These are phyloP conservation scores for Hansenula lynferdii DNA, from an alignment of 1,139 yeast genomes.

Conservation along the genomic window DNA sequence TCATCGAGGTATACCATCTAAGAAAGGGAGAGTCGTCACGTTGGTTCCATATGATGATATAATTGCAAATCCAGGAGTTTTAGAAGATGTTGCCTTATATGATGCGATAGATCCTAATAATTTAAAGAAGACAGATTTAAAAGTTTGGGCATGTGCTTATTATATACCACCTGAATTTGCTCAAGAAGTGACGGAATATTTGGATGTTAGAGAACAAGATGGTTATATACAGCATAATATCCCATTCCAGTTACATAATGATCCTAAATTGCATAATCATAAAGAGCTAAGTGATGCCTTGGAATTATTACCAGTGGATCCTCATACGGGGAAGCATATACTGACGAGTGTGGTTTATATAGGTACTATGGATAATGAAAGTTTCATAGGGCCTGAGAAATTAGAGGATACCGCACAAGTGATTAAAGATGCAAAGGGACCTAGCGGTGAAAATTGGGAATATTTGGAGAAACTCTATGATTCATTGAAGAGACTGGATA, in stretches of 20 bases:
- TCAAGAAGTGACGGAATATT: conserved; percentile 54
- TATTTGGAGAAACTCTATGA: conserved; percentile 53
- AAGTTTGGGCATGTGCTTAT: conserved; percentile 81
- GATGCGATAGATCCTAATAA: conserved; percentile 2
- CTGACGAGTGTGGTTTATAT: conserved; percentile 72
- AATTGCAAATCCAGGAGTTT: conserved; percentile 33
- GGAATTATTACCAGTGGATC: conserved; percentile 24
- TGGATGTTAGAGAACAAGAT: conserved; percentile 82
- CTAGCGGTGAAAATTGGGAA: conserved; percentile 77
- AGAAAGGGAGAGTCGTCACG: conserved; percentile 87
- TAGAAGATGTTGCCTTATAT: conserved; percentile 34
- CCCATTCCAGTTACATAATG: conserved; percentile 45
- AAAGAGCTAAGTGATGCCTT: conserved; percentile 23
- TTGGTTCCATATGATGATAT: conserved; percentile 58
- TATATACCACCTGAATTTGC: conserved; percentile 68
- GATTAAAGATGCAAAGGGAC: conserved; percentile 58
- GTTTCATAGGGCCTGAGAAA: conserved; percentile 80
- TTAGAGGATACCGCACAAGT: conserved; percentile 52
- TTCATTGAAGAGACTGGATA: conserved; percentile 48
- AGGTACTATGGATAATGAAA: conserved; percentile 75
- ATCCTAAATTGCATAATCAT: conserved; percentile 24
- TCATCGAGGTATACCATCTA: conserved; percentile 82
- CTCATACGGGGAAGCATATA: conserved; percentile 33
- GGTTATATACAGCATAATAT: conserved; percentile 78
- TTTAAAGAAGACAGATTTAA: conserved; percentile 41